A percentile compares a stretch with the other conserved stretches of the same genome.
Evolutionary conservation across 2,329 filamentous ascomycete species (phyloP).

Genomic region (Sporothrix dimorphospora): DNA sequence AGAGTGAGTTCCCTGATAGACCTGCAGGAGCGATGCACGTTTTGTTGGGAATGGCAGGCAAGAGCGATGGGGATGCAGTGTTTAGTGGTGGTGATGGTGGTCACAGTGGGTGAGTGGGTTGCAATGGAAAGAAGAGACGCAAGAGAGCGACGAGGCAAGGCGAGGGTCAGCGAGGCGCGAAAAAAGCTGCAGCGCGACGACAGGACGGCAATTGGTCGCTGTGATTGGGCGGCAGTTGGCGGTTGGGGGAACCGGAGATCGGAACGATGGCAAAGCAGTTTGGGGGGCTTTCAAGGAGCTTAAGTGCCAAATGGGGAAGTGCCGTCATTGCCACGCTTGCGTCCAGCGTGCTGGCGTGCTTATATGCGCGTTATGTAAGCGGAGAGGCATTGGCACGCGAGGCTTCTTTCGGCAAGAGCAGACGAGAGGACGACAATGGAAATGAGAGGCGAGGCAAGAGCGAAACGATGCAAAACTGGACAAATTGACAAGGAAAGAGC

Average conservation of each 20-base stretch:
- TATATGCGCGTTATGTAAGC: conserved; percentile 16
- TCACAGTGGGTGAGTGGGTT: conserved; percentile 7
- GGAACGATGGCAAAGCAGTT: conserved; percentile 14
- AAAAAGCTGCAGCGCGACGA: conserved; percentile 1
- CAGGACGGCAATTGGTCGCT: conserved; percentile 23
- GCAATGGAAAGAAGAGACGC: neutral
- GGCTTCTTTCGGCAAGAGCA: conserved; percentile 12
- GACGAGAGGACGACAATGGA: neutral
- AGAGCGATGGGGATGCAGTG: neutral
- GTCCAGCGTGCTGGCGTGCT: neutral
- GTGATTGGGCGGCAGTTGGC: conserved; percentile 27
- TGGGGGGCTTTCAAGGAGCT: neutral
- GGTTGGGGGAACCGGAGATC: conserved; percentile 24
- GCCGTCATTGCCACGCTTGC: neutral
- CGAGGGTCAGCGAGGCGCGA: neutral
- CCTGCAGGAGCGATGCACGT: conserved; percentile 15
- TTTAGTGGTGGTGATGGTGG: neutral
- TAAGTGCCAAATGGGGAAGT: conserved; percentile 19
- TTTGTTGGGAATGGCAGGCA: conserved; percentile 16
- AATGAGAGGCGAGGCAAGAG: neutral
- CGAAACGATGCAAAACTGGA: neutral
- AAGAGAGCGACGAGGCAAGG: neutral
- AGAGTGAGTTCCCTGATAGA: neutral
- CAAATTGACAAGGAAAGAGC: neutral
- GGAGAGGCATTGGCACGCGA: conserved; percentile 13